Evolutionary conservation across 2,329 filamentous ascomycete genomes (phyloP), one percentile per base, ranked within the genome.

Genomic region (Diatrype stigma): DNA sequence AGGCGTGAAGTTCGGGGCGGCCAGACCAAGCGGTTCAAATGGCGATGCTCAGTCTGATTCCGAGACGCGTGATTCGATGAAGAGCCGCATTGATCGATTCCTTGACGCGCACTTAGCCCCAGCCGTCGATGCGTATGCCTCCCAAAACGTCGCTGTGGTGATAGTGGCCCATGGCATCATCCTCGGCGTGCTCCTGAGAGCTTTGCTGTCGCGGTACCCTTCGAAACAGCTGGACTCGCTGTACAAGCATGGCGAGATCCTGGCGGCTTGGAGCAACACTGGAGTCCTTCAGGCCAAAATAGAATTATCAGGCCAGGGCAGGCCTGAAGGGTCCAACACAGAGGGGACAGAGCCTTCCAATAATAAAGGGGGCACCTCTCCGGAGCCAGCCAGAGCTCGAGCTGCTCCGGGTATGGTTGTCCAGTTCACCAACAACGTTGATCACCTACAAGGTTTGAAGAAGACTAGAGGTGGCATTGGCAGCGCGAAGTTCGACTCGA

Each of bases 161-260:
- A 71, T 96, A 14, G 87, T 96, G 3, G 87, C 91, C 2, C 92
- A 96, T 62, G 91, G 92, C 16, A 85, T 96, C 54, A 83, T 96
- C 38, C 78, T 96, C 2, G 82, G 82, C 2, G 77, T 82, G 30
- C 68, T 96, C 0, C 85, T 87, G 77, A 77, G 78, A 50, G 75
- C 78, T 12, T 66, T 96, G 14, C 70, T 86, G 7, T 69, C 72
- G 12, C 75, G 80, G 3, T 78, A 89, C 52, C 67, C 69, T 7
- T 22, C 52, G 6, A 51, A 38, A 21, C 37, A 46, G 8, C 10
- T 26, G 17, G 21, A n/a, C n/a, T 45, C 49, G 12, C 34, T 28
- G 50, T 60, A 1, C 47, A 42, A 2, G 62, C 63, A 56, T 35
- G 54, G 55, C 11, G 63, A 67, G 32, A 59, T 63, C 37, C 56